Percentiles rank a stretch among this genome's conserved stretches.
phyloP scores from a whole-genome alignment of 192 early-diverging fungal genomes.

The Backusella circina region DNA sequence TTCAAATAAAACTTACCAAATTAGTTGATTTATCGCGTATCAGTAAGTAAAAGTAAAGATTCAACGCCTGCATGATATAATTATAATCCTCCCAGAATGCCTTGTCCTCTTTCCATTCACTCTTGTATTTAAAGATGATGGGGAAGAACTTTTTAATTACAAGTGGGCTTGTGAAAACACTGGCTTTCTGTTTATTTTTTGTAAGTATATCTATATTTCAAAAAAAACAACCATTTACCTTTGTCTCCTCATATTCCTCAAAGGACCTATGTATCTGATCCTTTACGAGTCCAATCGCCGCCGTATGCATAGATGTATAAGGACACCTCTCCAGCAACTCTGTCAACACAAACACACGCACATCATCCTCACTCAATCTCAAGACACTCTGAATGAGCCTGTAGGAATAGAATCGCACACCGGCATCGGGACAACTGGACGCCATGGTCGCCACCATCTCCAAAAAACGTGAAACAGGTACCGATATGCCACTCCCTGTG shows the following conservation, averaged over 20 bases:
- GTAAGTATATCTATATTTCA: neutral
- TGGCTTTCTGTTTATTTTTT: neutral
- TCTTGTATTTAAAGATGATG: conserved; percentile 31
- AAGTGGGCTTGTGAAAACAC: conserved; percentile 38
- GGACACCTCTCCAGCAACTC: conserved; percentile 42
- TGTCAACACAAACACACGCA: conserved; percentile 34
- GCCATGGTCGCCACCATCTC: conserved; percentile 39
- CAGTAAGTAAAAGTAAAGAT: conserved; percentile 46
- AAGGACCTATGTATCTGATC: conserved; percentile 37
- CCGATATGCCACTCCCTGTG: neutral
- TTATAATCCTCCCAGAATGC: conserved; percentile 38
- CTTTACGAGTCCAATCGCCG: conserved; percentile 44
- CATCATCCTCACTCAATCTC: conserved; percentile 35
- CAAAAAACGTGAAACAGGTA: neutral
- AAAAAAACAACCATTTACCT: neutral
- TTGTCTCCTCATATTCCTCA: conserved; percentile 7
- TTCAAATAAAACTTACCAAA: conserved; percentile 21
- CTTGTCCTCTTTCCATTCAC: neutral
- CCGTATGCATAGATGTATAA: conserved; percentile 44
- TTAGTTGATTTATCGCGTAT: conserved; percentile 42
- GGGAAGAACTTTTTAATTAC: conserved; percentile 36
- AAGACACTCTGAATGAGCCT: conserved; percentile 35
- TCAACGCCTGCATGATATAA: conserved; percentile 43
- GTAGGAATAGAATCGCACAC: conserved; percentile 39
- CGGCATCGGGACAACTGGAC: conserved; percentile 33